A percentile compares a stretch with the other conserved stretches of the same genome.
Conservation (phyloP, 1,139 yeast genomes). For the Meyerozyma athensensis region DNA sequence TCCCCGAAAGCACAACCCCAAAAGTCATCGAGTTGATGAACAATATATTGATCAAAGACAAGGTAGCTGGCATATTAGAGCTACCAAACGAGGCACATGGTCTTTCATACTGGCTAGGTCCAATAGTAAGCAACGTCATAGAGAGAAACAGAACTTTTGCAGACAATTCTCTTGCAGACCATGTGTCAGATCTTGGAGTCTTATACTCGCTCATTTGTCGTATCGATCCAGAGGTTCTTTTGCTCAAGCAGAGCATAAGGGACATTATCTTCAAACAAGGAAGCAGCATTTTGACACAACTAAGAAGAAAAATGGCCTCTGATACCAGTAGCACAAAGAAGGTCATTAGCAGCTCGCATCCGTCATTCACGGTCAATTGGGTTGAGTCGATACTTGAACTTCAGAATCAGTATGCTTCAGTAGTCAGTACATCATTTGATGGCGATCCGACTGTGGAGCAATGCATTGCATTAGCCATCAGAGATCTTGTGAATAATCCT, state of each 20-base stretch:
- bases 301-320: neutral
- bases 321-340: constrained; percentile 20
- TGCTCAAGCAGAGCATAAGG: constrained; percentile 47
- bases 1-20: constrained; percentile 52
- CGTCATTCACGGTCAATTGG: constrained; percentile 66
- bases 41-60: constrained; percentile 56
- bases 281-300: constrained; percentile 12
- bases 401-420: constrained; percentile 46
- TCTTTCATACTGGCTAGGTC: constrained; percentile 49
- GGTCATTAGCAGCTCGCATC: constrained; percentile 25
- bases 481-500: constrained; percentile 51
- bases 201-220: constrained; percentile 50
- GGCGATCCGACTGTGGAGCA: constrained; percentile 48
- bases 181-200: constrained; percentile 31
- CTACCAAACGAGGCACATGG: constrained; percentile 52
- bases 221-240: constrained; percentile 49
- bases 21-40: constrained; percentile 55
- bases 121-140: constrained; percentile 20
- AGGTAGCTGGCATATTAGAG: constrained; percentile 43
- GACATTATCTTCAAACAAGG: constrained; percentile 44
- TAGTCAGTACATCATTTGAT: constrained; percentile 46
- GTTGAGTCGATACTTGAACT: constrained; percentile 53
- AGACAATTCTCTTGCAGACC: constrained; percentile 5
- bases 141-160: constrained; percentile 11
- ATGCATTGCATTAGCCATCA: constrained; percentile 57